Evolutionary conservation across 768 basidiomycete species (phyloP), one percentile per base, ranked within the genome.

Genomic region (Auriscalpium microsporum): DNA sequence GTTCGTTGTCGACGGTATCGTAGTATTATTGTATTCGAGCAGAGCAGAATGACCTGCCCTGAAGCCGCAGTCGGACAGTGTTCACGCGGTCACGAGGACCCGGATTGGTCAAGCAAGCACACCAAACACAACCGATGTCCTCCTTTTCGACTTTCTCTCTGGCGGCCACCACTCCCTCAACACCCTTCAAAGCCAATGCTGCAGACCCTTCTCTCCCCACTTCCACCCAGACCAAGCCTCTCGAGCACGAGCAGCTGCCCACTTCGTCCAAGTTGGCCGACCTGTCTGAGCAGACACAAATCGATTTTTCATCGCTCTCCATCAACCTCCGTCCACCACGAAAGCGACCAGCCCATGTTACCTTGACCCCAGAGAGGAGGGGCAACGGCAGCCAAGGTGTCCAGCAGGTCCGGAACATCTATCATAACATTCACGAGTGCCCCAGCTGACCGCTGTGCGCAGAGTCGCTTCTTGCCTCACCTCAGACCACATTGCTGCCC

Each of bases 401-500:
- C 40, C 4, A 42, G 17, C 17, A 13, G 55, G 60, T 61, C 11
- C 34, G 58, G 33, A 40, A 8, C 23, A 3, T n/a, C 45, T 17
- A 1, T 14, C 33, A 45, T 13, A n/a, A 48, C 56, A n/a, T 55
- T 52, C 36, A 2, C 11, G 16, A n/a, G n/a, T 19, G n/a, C 10
- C 34, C 23, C 16, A 34, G 35, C 19, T 51, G 8, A 45, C 6
- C 2, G 16, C 37, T 35, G 28, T 21, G 40, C n/a, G 36, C 64
- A 87, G 84, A 60, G 72, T 87, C 58, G 71, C 76, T 56, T 65
- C 77, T 21, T 76, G 76, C 60, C 72, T 90, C 50, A 76, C 76
- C 1, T 70, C 75, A 37, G 89, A 92, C 67, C 88, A 90, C 53
- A 71, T 73, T 42, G 70, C 75, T 14, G 79, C 79, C 14, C 62